These are phyloP conservation scores for Trichoderma koningiopsis DNA, from an alignment of 2,329 filamentous ascomycete genomes.

Conservation along the genomic window DNA sequence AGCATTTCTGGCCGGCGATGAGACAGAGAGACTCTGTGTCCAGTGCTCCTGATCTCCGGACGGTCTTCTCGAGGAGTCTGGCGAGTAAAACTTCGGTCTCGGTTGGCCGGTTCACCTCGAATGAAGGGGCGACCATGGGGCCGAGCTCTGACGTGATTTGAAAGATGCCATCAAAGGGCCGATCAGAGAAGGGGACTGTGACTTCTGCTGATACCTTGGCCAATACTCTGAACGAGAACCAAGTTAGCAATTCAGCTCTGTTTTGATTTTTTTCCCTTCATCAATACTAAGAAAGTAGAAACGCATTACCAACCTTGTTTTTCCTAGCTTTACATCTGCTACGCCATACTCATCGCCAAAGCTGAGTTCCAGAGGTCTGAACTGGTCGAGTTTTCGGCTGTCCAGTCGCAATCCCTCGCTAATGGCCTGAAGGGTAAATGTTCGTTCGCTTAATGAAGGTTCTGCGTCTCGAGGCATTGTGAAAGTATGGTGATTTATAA, in stretches of 20 bases:
- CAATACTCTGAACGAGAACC: conserved; percentile 62
- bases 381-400: conserved; percentile 78
- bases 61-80: conserved; percentile 87
- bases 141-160: conserved; percentile 88
- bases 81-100: conserved; percentile 85
- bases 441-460: conserved; percentile 84
- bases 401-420: conserved; percentile 81
- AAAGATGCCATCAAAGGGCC: conserved; percentile 94
- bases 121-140: conserved; percentile 87
- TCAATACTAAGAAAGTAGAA: neutral
- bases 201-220: conserved; percentile 88
- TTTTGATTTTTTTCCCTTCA: neutral
- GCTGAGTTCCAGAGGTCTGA: conserved; percentile 72
- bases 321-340: conserved; percentile 83
- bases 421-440: conserved; percentile 82
- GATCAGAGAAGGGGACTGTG: conserved; percentile 79
- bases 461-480: conserved; percentile 91
- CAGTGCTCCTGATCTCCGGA: conserved; percentile 86
- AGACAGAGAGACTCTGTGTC: conserved; percentile 97
- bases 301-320: conserved; percentile 68
- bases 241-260: conserved; percentile 12
- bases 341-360: conserved; percentile 93
- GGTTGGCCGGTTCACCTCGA: conserved; percentile 81
- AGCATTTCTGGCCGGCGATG: conserved; percentile 86
- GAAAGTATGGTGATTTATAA: conserved; percentile 28